These are phyloP conservation scores for Phytophthora megakarya DNA, from an alignment of 352 stramenopile species.

Conservation along the genomic window DNA sequence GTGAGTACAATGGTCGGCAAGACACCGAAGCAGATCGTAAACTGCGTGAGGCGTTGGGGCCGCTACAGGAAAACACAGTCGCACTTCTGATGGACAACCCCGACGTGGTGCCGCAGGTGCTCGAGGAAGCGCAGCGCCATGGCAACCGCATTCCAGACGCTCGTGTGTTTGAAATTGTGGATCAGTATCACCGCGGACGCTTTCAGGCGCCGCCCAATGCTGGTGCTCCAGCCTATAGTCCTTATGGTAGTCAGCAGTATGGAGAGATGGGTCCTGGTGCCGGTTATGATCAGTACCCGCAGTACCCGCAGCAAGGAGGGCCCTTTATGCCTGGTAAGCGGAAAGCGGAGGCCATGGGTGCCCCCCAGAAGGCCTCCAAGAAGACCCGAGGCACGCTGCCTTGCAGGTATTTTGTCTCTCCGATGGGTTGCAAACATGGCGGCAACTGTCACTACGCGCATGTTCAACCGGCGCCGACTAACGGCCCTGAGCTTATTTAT, in stretches of 20 bases:
- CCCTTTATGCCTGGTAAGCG: constrained; percentile 42
- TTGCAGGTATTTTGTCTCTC: constrained; percentile 76
- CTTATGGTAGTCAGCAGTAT: constrained; percentile 52
- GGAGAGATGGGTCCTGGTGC: constrained; percentile 32
- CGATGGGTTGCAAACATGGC: constrained; percentile 76
- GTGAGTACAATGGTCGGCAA: constrained; percentile 35
- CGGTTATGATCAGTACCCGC: constrained; percentile 38
- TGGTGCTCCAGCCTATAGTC: constrained; percentile 42
- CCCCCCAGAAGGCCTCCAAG: constrained; percentile 41
- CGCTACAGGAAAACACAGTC: constrained; percentile 76
- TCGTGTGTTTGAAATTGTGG: constrained; percentile 81
- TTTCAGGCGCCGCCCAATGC: constrained; percentile 36
- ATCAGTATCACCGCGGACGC: constrained; percentile 56
- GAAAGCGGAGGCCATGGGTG: constrained; percentile 45
- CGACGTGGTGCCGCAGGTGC: constrained; percentile 74
- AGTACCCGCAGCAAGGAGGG: constrained; percentile 42
- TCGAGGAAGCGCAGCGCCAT: constrained; percentile 80
- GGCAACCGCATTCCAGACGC: constrained; percentile 76
- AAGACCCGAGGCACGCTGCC: constrained; percentile 50
- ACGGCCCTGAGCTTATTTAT: constrained; percentile 67
- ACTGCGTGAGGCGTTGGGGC: constrained; percentile 66
- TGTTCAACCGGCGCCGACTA: constrained; percentile 42
- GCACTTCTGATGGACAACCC: constrained; percentile 74
- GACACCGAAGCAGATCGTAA: constrained; percentile 66
- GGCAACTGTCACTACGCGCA: constrained; percentile 72